Evolutionary conservation across 2,329 filamentous ascomycete species (phyloP), one percentile per base, ranked within the genome.

Genomic region (Neobulgaria alba): DNA sequence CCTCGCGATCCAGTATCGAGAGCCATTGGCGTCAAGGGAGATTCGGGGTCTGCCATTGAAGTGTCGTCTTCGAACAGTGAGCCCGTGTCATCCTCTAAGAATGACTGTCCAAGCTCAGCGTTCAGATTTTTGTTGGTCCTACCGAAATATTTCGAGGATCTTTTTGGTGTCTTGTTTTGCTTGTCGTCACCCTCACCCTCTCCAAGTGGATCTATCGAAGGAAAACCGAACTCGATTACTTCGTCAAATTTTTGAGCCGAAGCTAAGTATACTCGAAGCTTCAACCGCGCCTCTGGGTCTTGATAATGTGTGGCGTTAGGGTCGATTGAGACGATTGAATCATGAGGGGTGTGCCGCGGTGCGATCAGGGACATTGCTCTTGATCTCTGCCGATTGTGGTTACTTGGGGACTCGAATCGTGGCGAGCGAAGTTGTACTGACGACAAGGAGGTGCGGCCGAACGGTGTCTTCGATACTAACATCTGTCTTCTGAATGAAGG

Each of bases 201-300:
- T 3, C 59, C 51, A 15, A 64, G 48, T 5, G 54, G 62, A 23
- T 77, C 72, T 26, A 68, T 68, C 0, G 81, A 78, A 0, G 88
- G 87, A 54, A 95, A 96, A 0, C 90, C 90, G 62, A 93, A 95
- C 59, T 94, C 85, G 38, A 96, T 76, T 1, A 86, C 88, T 63
- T 96, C 90, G 58, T 96, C 90, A 53, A 96, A 96, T 59, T 94
- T 95, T 52, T 94, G 85, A 1, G 89, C 84, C 1, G 88, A 94
- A 5, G 85, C 84, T 15, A 95, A 74, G 55, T 89, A 95, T 5
- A 86, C 79, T 10, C 88, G 79, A 15, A 96, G 68, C 63, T 93
- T 95, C 53, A 86, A 71, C 23, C 90, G 77, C 29, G 89, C 86
- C 58, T 94, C 85, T 0, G 88, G 87, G 53, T 95, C 88, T 59